Percentiles rank a stretch among this genome's conserved stretches.
Evolutionary conservation across 163 green algal species (phyloP).

Genomic region (Scenedesmus sp.): DNA sequence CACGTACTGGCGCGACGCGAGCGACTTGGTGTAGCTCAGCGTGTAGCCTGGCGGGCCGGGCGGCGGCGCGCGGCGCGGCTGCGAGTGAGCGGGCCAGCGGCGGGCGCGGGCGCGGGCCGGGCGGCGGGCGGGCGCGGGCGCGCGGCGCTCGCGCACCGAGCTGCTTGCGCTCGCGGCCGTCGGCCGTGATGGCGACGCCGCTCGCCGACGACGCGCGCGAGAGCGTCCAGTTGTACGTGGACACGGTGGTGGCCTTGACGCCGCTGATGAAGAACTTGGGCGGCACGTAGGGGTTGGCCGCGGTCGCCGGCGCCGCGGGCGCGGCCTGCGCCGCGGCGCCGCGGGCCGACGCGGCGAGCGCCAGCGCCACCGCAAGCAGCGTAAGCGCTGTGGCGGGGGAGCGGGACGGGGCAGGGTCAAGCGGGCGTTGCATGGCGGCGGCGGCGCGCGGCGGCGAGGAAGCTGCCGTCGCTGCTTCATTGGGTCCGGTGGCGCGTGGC

Average conservation of each 20-base stretch:
- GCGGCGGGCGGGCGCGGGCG: too few relatives aligned
- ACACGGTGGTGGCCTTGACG: slow-evolving; percentile 6
- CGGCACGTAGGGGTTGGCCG: neutral
- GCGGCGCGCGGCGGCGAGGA: neutral
- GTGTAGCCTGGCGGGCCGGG: slow-evolving; percentile 19
- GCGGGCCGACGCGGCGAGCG: too few relatives aligned
- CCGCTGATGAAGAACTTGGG: slow-evolving; percentile 26
- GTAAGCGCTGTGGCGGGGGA: too few relatives aligned
- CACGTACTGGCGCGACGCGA: slow-evolving; percentile 10
- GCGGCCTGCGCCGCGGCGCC: too few relatives aligned
- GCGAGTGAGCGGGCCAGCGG: too few relatives aligned
- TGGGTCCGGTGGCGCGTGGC: too few relatives aligned
- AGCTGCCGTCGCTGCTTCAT: too few relatives aligned
- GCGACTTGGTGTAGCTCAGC: slow-evolving; percentile 1
- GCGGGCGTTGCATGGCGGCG: too few relatives aligned
- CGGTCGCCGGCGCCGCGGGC: too few relatives aligned
- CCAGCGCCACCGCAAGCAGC: too few relatives aligned
- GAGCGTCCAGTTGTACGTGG: slow-evolving; percentile 18
- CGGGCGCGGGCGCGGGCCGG: too few relatives aligned
- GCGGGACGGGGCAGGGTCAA: too few relatives aligned
- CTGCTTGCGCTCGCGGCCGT: slow-evolving; percentile 15
- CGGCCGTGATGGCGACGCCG: slow-evolving; percentile 14
- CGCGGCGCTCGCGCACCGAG: slow-evolving; percentile 8
- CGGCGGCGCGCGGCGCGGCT: neutral
- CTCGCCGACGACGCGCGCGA: neutral